Base-by-base conservation (phyloP, 495 filamentous ascomycete genomes). In the Lasiosphaeria miniovina region DNA sequence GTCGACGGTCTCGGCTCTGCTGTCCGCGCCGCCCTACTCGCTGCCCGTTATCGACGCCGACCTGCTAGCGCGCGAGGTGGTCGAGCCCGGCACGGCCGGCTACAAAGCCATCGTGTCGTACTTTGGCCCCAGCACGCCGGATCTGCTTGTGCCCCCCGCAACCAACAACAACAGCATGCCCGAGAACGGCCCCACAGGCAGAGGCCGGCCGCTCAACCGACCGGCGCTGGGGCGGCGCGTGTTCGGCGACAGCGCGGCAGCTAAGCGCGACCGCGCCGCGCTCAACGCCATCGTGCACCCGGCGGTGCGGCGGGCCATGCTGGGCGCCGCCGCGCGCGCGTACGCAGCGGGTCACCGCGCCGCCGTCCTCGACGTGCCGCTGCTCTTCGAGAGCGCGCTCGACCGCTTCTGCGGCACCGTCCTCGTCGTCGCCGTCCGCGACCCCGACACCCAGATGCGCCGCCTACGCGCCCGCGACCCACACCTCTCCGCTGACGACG, bases 31-130 rank as follows among this genome's bases (percentile, higher is more conserved):
- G 0, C 93, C 92, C 10, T 87, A 97, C 80, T 83, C 82, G 65
- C 85, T 98, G 69, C 93, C 94, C 70, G 84, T 98, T 68, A 89
- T 98, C 80, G 94, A 98, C 76, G 91, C 94, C 65, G 95, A 98
- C 81, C 71, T 93, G 34, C 79, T 98, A 64, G 91, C 94, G 56
- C 91, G 91, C 65, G 77, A 90, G 65, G 94, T 96, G 60, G 92
- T 98, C 74, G 88, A 90, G 71, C 94, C 94, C 1, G 93, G 93
- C 54, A 95, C 90, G 4, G 62, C 81, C 10, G 91, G 87, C 65
- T 95, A 96, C 83, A 80, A 81, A 41, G 82, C 84, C 14, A 95
- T 97, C 67, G 81, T 96, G 40, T 71, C 75, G 9, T 77, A 96
- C 75, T 98, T 98, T 71, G 80, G 76, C 3, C 80, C 90, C 32